Conservation (phyloP, 2,329 filamentous ascomycete species). For the Emergomyces orientalis region DNA sequence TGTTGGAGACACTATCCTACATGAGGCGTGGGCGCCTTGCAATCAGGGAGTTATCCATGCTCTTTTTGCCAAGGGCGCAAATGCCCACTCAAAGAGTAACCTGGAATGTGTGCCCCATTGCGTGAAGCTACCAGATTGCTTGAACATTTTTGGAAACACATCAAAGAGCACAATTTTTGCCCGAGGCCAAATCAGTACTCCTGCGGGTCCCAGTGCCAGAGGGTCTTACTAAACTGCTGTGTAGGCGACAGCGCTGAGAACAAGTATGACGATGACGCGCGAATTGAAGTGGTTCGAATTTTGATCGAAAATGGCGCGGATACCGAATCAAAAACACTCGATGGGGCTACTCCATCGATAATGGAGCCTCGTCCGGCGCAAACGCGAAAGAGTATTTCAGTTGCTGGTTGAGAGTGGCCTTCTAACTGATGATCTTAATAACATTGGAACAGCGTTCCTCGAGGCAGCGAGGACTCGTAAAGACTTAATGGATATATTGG, state of each 20-base stretch:
- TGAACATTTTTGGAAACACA: not conserved
- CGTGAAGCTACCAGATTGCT: not conserved
- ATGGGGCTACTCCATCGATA: not conserved
- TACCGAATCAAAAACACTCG: not conserved
- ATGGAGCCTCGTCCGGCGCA: not conserved
- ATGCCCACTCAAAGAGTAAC: not conserved
- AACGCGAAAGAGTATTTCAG: not conserved
- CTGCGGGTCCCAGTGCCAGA: not conserved
- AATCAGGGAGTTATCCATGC: not conserved
- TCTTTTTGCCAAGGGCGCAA: not conserved
- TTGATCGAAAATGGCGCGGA: not conserved
- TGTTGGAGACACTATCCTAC: not conserved
- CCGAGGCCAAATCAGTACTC: not conserved
- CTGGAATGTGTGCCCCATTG: not conserved
- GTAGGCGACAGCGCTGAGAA: slow-evolving; percentile 1
- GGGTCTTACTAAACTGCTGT: slow-evolving; percentile 4
- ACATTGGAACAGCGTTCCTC: not conserved
- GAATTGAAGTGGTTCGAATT: not conserved
- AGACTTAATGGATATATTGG: not conserved
- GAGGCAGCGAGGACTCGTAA: not conserved
- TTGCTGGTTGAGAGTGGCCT: too few relatives aligned
- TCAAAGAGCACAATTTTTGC: not conserved
- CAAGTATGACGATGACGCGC: too few relatives aligned
- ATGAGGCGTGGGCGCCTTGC: not conserved
- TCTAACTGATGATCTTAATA: not conserved